These are phyloP conservation scores for Lecanicillium sp. DNA, from an alignment of 2,329 filamentous ascomycete genomes.

Conservation along the genomic window DNA sequence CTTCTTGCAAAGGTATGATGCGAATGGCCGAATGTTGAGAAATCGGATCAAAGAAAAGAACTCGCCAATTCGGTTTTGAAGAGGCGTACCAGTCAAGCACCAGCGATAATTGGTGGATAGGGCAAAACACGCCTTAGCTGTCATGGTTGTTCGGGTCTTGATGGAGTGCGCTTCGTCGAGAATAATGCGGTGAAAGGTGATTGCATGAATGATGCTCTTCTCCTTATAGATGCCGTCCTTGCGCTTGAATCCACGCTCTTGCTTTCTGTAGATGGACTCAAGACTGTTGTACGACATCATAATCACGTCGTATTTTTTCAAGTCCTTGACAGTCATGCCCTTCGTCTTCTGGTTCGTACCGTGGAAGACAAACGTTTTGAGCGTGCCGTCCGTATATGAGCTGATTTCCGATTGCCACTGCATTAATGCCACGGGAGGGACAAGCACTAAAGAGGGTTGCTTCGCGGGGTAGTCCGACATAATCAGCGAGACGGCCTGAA, in stretches of 20 bases:
- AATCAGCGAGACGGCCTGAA: slow-evolving; percentile 93
- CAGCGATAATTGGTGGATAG: slow-evolving; percentile 84
- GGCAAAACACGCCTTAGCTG: slow-evolving; percentile 91
- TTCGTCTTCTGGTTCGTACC: slow-evolving; percentile 80
- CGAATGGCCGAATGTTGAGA: slow-evolving; percentile 79
- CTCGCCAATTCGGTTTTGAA: slow-evolving; percentile 95
- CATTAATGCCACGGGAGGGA: slow-evolving; percentile 90
- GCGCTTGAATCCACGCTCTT: slow-evolving; percentile 82
- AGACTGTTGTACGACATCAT: slow-evolving; percentile 94
- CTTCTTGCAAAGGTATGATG: slow-evolving; percentile 87
- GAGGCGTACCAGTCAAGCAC: slow-evolving; percentile 90
- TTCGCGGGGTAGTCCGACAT: slow-evolving; percentile 94
- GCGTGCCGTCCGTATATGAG: slow-evolving; percentile 74
- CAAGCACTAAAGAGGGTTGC: slow-evolving; percentile 76
- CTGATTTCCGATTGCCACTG: slow-evolving; percentile 85
- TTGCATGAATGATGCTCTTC: slow-evolving; percentile 70
- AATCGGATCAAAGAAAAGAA: slow-evolving; percentile 94
- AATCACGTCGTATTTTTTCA: slow-evolving; percentile 83
- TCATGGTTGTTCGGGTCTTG: slow-evolving; percentile 81
- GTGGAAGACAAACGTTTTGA: slow-evolving; percentile 89
- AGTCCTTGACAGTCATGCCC: slow-evolving; percentile 61
- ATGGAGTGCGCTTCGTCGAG: slow-evolving; percentile 95
- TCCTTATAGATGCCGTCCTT: slow-evolving; percentile 77
- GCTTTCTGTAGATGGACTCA: slow-evolving; percentile 86
- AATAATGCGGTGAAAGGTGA: slow-evolving; percentile 84